Percentiles rank a stretch among this genome's conserved stretches.
Evolutionary conservation across 805 yeast species (phyloP).

Genomic region (Candida nitratophila): DNA sequence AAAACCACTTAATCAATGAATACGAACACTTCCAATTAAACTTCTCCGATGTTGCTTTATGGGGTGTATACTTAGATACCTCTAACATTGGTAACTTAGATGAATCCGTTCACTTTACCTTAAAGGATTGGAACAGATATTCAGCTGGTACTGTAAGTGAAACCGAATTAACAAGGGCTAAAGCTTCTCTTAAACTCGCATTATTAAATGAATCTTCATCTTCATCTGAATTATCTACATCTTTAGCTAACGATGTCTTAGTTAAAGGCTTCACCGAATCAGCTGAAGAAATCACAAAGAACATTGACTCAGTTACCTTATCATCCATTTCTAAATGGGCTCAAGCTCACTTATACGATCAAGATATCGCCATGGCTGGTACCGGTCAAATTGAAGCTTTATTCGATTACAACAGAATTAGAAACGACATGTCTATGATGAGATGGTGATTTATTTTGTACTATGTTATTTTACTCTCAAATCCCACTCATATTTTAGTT

Average conservation of each 20-base stretch:
- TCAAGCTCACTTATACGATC: constrained; percentile 69
- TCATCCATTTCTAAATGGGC: constrained; percentile 69
- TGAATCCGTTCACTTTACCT: constrained; percentile 72
- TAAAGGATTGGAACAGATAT: constrained; percentile 85
- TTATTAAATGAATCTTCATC: constrained; percentile 37
- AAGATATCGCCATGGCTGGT: constrained; percentile 76
- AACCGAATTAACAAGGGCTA: constrained; percentile 73
- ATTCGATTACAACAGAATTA: constrained; percentile 77
- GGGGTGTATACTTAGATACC: constrained; percentile 72
- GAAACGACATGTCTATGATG: constrained; percentile 86
- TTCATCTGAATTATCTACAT: constrained; percentile 41
- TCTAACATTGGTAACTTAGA: constrained; percentile 55
- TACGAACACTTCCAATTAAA: constrained; percentile 67
- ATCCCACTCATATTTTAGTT: not conserved
- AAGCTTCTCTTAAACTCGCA: constrained; percentile 60
- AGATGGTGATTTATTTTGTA: constrained; percentile 76
- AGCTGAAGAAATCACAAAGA: constrained; percentile 48
- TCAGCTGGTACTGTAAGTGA: constrained; percentile 62
- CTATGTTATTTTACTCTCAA: too few species aligned
- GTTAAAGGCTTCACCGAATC: constrained; percentile 58
- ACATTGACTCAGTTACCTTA: constrained; percentile 57
- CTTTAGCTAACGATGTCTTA: constrained; percentile 54
- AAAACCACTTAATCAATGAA: constrained; percentile 66
- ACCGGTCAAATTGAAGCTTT: constrained; percentile 82
- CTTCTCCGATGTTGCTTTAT: constrained; percentile 72